These are phyloP conservation scores for Yarrowia divulgata DNA, from an alignment of 805 yeast species.

Conservation along the genomic window DNA sequence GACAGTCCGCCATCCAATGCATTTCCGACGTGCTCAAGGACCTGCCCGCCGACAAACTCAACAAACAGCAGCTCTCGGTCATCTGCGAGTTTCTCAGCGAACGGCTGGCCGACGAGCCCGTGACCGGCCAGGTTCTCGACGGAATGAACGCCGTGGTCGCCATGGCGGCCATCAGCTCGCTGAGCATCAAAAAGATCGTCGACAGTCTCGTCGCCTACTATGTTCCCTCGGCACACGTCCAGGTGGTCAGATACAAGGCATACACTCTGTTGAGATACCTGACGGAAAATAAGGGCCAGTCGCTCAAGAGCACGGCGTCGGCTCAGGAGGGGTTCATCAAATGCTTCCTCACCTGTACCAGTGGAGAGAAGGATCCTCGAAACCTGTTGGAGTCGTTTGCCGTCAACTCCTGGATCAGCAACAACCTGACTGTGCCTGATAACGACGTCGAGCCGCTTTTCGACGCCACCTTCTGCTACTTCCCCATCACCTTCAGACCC, in stretches of 20 bases:
- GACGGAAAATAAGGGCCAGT: slow-evolving; percentile 40
- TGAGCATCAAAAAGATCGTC: slow-evolving; percentile 51
- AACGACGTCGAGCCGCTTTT: slow-evolving; percentile 69
- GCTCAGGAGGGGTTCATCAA: slow-evolving; percentile 57
- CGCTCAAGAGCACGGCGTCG: slow-evolving; percentile 8
- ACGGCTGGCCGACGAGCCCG: slow-evolving; percentile 70
- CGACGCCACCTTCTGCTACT: slow-evolving; percentile 91
- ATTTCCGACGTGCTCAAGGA: slow-evolving; percentile 53
- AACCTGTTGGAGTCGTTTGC: slow-evolving; percentile 76
- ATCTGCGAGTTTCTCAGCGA: slow-evolving; percentile 61
- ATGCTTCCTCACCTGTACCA: slow-evolving; percentile 70
- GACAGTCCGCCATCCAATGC: slow-evolving; percentile 56
- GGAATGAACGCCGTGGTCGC: slow-evolving; percentile 62
- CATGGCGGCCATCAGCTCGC: slow-evolving; percentile 58
- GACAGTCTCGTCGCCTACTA: slow-evolving; percentile 47
- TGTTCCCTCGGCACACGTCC: slow-evolving; percentile 46
- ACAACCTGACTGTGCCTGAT: slow-evolving; percentile 53
- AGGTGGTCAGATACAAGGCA: slow-evolving; percentile 53
- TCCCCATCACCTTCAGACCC: slow-evolving; percentile 94
- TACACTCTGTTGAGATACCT: slow-evolving; percentile 61
- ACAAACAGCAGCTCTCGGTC: slow-evolving; percentile 51
- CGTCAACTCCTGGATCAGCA: slow-evolving; percentile 59
- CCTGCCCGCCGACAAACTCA: slow-evolving; percentile 49
- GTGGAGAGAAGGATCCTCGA: slow-evolving; percentile 94
- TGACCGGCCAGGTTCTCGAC: slow-evolving; percentile 59